A percentile compares a stretch with the other conserved stretches of the same genome.
These are phyloP conservation scores for Malus fusca DNA, from an alignment of 306 rosid genomes.

Conservation along the genomic window DNA sequence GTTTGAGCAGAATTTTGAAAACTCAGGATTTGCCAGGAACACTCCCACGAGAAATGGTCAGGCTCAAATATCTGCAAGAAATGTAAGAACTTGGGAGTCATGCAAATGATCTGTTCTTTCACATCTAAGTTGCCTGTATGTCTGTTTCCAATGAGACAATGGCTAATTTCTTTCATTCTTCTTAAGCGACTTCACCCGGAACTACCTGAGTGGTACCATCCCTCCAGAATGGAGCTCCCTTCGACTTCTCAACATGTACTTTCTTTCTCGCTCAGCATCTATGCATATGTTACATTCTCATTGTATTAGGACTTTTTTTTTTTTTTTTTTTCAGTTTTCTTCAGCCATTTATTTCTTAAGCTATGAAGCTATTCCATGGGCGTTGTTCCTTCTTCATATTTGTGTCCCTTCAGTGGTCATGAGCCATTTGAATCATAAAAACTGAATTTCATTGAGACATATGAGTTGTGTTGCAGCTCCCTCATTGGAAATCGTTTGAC, in stretches of 20 bases:
- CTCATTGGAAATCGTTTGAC: conserved; percentile 55
- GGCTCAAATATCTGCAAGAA: conserved; percentile 41
- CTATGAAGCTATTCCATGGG: too few relatives aligned
- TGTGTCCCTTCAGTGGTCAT: not conserved
- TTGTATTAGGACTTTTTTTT: not conserved
- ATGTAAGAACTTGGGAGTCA: conserved; percentile 27
- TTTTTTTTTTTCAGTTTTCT: not conserved
- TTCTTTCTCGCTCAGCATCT: not conserved
- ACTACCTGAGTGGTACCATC: conserved; percentile 27
- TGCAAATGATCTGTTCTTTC: not conserved
- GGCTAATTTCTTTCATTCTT: not conserved
- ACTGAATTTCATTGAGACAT: not conserved
- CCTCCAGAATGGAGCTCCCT: conserved; percentile 25
- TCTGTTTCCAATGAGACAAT: not conserved
- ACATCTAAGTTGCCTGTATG: not conserved
- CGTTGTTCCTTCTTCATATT: too few relatives aligned
- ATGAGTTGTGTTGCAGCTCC: conserved; percentile 28
- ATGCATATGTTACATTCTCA: not conserved
- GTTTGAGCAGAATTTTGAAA: conserved; percentile 30
- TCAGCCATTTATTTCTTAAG: not conserved
- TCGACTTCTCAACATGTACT: conserved; percentile 8
- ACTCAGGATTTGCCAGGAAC: conserved; percentile 44
- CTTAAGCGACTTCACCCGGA: conserved; percentile 30
- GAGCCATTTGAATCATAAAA: not conserved
- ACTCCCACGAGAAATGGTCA: conserved; percentile 39